Base-by-base conservation (phyloP, 2,329 filamentous ascomycete genomes). In the Calonectria pauciramosa region DNA sequence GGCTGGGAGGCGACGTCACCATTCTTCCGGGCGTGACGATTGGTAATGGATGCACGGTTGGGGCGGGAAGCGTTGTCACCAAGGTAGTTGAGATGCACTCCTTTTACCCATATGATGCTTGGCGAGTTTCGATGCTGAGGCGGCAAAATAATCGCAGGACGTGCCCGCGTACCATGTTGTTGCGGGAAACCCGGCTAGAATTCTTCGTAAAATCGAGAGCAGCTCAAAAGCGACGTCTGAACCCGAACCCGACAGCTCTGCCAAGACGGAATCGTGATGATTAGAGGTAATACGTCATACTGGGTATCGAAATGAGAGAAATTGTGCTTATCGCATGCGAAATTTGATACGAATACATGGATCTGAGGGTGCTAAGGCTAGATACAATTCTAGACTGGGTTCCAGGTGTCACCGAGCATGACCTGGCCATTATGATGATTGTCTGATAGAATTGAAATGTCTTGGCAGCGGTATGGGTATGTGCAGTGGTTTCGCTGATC, bases 1-100 rank as follows among this genome's bases (percentile, higher is more conserved):
- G 94, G 94, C 85, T 96, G 34, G 94, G 93, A 1, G 94, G 94
- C 0, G 93, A 92, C 80, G 92, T 92, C 7, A 91, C 89, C 26
- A 90, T 98, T 26, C 86, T 96, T 54, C 92, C 94, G 0, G 95
- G 95, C 0, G 92, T 98, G 26, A 96, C 90, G 0, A 93, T 98
- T 77, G 95, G 96, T 0, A 89, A 90, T 68, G 95, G 95, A 0
- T 89, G 87, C 9, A 94, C 93, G 0, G 89, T 98, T 75, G 96
- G 95, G 1, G 95, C 96, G 1, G 95, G 94, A 1, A 95, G 93
- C 82, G 94, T 97, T 4, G 95, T 98, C 30, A 69, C 67, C 10
- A 69, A 69, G 54, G 67, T 69, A 60, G 20, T 18, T 9, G 11
- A 14, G 9, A 7, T 9, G 32, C 41, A 18, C 26, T 13, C 28